These are phyloP conservation scores for Kuraishia hungarica DNA, from an alignment of 805 yeast genomes.

Conservation along the genomic window DNA sequence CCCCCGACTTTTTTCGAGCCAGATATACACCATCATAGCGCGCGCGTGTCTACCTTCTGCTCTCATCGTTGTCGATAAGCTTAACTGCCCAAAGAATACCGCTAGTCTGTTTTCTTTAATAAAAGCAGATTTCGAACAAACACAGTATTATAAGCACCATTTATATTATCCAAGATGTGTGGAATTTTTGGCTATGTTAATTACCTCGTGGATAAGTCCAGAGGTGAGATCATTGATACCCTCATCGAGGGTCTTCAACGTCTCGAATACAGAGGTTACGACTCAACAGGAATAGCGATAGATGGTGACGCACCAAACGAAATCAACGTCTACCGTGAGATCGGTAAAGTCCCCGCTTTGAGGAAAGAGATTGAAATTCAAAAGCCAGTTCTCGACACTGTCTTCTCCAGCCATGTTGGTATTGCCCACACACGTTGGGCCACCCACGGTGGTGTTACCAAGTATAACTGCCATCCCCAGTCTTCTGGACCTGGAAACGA, in stretches of 20 bases:
- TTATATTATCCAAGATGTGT: slow-evolving; percentile 24
- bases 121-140: neutral
- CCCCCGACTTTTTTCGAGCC: neutral
- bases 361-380: slow-evolving; percentile 48
- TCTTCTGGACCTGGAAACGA: slow-evolving; percentile 77
- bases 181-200: slow-evolving; percentile 98
- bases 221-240: slow-evolving; percentile 89
- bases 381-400: slow-evolving; percentile 48
- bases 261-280: slow-evolving; percentile 96
- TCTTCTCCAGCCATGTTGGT: slow-evolving; percentile 82
- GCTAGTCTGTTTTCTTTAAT: neutral
- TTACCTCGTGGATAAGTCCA: slow-evolving; percentile 81
- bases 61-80: too few relatives aligned
- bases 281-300: slow-evolving; percentile 92
- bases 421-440: slow-evolving; percentile 99
- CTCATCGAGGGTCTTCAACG: slow-evolving; percentile 78
- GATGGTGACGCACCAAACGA: slow-evolving; percentile 66
- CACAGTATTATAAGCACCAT: too few relatives aligned
- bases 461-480: slow-evolving; percentile 91
- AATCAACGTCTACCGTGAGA: slow-evolving; percentile 69
- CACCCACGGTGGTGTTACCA: slow-evolving; percentile 92
- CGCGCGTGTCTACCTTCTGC: neutral
- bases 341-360: slow-evolving; percentile 85
- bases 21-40: neutral
- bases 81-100: too few relatives aligned